These are phyloP conservation scores for Talaromyces nanjingensis DNA, from an alignment of 495 filamentous ascomycete genomes.

Conservation along the genomic window DNA sequence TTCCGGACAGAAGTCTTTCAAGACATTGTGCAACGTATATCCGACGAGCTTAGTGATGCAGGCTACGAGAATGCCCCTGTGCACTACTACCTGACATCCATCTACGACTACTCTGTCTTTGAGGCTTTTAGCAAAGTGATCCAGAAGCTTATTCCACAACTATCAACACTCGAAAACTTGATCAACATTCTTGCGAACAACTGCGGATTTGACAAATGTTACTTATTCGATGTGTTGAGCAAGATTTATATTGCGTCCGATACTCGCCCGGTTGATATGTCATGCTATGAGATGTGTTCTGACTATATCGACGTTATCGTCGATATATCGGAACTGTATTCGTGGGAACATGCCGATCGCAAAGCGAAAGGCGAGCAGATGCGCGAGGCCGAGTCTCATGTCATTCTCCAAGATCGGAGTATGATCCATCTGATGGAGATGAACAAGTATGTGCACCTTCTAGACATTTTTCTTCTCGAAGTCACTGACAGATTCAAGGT, in stretches of 20 bases:
- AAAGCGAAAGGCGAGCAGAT: constrained; percentile 56
- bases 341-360: constrained; percentile 57
- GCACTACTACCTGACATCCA: constrained; percentile 88
- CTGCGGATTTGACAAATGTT: constrained; percentile 93
- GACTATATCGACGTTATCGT: constrained; percentile 98
- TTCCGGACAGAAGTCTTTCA: constrained; percentile 89
- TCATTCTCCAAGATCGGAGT: constrained; percentile 71
- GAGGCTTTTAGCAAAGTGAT: constrained; percentile 98
- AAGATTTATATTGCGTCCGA: constrained; percentile 99
- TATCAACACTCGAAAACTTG: constrained; percentile 85
- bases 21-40: constrained; percentile 92
- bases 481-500: constrained; percentile 22
- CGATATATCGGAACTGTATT: constrained; percentile 91
- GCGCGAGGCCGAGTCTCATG: constrained; percentile 72
- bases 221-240: constrained; percentile 90
- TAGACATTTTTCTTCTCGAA: constrained; percentile 1
- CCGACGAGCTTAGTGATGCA: constrained; percentile 87
- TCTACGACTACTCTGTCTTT: constrained; percentile 97
- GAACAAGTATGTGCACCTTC: constrained; percentile 57
- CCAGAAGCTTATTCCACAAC: constrained; percentile 89
- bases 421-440: constrained; percentile 86
- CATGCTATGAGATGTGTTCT: constrained; percentile 92
- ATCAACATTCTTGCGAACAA: constrained; percentile 83
- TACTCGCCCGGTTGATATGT: constrained; percentile 83
- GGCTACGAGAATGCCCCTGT: constrained; percentile 89